Evolutionary conservation across 2,329 filamentous ascomycete species (phyloP).

Genomic region (Monilinia fructicola): DNA sequence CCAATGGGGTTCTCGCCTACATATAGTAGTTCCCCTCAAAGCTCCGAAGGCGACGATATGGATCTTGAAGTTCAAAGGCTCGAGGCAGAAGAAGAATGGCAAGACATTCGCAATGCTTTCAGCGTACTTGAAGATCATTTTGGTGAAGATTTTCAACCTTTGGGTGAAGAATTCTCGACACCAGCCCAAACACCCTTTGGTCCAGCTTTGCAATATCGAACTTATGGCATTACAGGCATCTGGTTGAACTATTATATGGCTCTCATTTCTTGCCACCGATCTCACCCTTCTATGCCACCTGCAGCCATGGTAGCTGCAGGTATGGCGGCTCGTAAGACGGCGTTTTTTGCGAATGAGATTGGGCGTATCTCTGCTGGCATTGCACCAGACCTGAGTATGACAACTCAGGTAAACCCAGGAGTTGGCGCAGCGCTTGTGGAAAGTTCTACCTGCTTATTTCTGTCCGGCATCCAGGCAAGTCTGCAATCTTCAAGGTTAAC

Average conservation of each 20-base stretch:
- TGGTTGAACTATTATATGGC: slow-evolving; percentile 88
- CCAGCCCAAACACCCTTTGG: slow-evolving; percentile 76
- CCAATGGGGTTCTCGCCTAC: slow-evolving; percentile 38
- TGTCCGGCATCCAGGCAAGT: slow-evolving; percentile 72
- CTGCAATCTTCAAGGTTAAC: not conserved
- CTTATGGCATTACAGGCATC: slow-evolving; percentile 81
- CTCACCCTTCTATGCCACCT: slow-evolving; percentile 88
- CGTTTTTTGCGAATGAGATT: slow-evolving; percentile 68
- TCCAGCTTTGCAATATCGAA: slow-evolving; percentile 75
- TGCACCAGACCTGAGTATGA: slow-evolving; percentile 46
- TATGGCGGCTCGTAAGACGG: slow-evolving; percentile 71
- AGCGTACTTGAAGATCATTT: slow-evolving; percentile 64
- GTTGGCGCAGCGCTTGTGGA: slow-evolving; percentile 82
- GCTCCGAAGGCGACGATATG: slow-evolving; percentile 30
- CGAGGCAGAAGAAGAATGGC: slow-evolving; percentile 63
- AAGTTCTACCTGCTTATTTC: slow-evolving; percentile 78
- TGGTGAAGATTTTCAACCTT: slow-evolving; percentile 72
- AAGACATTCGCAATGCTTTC: slow-evolving; percentile 70
- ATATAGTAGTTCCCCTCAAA: slow-evolving; percentile 30
- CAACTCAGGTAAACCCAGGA: slow-evolving; percentile 67
- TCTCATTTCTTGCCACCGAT: slow-evolving; percentile 76
- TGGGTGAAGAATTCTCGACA: slow-evolving; percentile 65
- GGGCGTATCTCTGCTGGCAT: slow-evolving; percentile 78
- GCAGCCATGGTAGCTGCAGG: slow-evolving; percentile 81
- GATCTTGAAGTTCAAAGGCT: slow-evolving; percentile 34